These are phyloP conservation scores for Gastrolobium bilobum DNA, from an alignment of 306 rosid species.

Conservation along the genomic window DNA sequence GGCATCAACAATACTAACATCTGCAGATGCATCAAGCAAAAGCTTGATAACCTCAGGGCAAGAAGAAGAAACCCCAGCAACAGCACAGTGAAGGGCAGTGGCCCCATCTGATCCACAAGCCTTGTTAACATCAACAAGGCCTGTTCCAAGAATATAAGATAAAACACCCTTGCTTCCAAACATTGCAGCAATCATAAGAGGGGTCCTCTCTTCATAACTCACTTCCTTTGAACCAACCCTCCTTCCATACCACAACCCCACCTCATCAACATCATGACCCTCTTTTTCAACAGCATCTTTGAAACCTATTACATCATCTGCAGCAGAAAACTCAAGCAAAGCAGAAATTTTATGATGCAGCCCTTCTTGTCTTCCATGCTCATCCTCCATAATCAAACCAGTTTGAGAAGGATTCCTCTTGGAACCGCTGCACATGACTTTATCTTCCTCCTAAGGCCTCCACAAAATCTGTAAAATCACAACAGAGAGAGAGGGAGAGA, in stretches of 20 bases:
- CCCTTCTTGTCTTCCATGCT: conserved; percentile 54
- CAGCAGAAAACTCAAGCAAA: conserved; percentile 74
- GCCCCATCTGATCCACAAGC: conserved; percentile 72
- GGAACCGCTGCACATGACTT: conserved; percentile 78
- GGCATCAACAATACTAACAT: conserved; percentile 63
- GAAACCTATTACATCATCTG: conserved; percentile 67
- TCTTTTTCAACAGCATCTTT: conserved; percentile 70
- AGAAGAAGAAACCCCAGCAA: conserved; percentile 69
- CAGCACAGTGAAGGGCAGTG: conserved; percentile 89
- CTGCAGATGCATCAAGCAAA: conserved; percentile 77
- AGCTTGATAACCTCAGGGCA: conserved; percentile 71
- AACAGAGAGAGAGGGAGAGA: conserved; percentile 6
- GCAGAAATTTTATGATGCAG: conserved; percentile 47
- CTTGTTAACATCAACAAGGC: conserved; percentile 70
- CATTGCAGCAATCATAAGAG: conserved; percentile 88
- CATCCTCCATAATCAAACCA: conserved; percentile 62
- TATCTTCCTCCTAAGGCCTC: conserved; percentile 19
- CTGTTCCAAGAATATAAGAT: conserved; percentile 63
- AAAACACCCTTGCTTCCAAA: conserved; percentile 77
- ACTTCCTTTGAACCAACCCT: conserved; percentile 71
- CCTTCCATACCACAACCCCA: conserved; percentile 84
- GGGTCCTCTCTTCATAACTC: conserved; percentile 77
- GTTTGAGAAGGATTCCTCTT: conserved; percentile 62
- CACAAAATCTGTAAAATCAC: conserved; percentile 43
- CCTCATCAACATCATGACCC: conserved; percentile 65